Evolutionary conservation across 73 alveolate species (phyloP).

Genomic region (Paramecium bursaria): DNA sequence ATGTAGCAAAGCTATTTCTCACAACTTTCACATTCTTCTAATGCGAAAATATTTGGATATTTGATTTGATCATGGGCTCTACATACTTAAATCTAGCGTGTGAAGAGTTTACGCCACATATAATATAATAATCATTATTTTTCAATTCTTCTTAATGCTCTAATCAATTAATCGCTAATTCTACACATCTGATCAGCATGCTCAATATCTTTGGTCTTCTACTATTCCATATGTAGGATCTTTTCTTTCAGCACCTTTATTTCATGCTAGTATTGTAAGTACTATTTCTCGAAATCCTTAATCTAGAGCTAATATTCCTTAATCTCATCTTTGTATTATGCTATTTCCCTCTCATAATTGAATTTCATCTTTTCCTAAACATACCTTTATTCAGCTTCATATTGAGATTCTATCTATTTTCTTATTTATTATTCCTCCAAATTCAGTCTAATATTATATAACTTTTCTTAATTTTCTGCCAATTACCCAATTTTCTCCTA

Average conservation of each 20-base stretch:
- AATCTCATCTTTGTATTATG: conserved; percentile 30
- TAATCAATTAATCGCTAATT: conserved; percentile 65
- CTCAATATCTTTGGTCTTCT: conserved; percentile 78
- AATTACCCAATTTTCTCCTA: not conserved
- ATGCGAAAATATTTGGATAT: conserved; percentile 20
- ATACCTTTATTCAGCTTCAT: conserved; percentile 62
- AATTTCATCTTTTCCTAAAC: conserved; percentile 49
- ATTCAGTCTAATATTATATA: conserved; percentile 73
- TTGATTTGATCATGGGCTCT: not conserved
- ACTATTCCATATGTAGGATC: conserved; percentile 78
- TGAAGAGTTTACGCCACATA: not conserved
- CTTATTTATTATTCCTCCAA: conserved; percentile 71
- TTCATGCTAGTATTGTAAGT: conserved; percentile 72
- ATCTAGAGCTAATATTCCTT: conserved; percentile 30
- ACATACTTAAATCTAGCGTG: not conserved
- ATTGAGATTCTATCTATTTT: conserved; percentile 57
- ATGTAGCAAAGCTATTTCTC: conserved; percentile 1
- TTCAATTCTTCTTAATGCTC: conserved; percentile 64
- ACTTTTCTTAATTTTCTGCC: conserved; percentile 74
- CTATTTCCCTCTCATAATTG: conserved; percentile 38
- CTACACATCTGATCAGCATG: conserved; percentile 82
- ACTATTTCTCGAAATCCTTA: conserved; percentile 70
- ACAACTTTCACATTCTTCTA: conserved; percentile 27
- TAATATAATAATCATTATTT: too few relatives aligned
- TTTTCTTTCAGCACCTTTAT: conserved; percentile 77